Percentiles rank a stretch among this genome's conserved stretches.
Conservation (phyloP, 306 rosid species). For the Malus asiatica region DNA sequence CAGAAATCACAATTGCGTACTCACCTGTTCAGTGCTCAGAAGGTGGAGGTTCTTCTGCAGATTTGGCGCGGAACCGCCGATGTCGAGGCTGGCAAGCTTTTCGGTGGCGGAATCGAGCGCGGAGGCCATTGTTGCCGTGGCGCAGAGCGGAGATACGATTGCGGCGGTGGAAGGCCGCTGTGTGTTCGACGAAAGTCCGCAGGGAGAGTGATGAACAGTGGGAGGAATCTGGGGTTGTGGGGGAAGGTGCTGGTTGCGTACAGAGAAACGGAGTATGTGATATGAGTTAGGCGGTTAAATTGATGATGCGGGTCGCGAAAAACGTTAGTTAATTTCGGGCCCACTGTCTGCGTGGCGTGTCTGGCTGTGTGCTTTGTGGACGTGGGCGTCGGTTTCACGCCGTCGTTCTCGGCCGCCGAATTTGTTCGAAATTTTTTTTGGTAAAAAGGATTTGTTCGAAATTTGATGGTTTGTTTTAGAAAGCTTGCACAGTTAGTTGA, state of each 20-base stretch:
- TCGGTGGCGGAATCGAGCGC: constrained; percentile 18
- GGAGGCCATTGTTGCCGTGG: constrained; percentile 41
- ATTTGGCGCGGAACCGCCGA: constrained; percentile 37
- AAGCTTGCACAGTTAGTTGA: too few relatives aligned
- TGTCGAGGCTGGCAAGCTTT: constrained; percentile 27
- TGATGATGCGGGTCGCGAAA: background rate
- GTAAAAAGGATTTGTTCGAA: background rate
- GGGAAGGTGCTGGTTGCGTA: background rate
- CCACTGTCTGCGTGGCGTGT: background rate
- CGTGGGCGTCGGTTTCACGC: background rate
- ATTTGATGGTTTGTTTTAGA: background rate
- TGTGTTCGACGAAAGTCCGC: background rate
- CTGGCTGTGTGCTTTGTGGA: background rate
- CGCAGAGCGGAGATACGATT: too few relatives aligned
- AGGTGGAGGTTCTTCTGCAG: constrained; percentile 44
- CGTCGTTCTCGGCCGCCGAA: background rate
- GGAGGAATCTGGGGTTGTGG: background rate
- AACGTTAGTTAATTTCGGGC: constrained; percentile 1
- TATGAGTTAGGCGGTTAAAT: background rate
- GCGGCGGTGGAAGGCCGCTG: background rate
- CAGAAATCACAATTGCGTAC: background rate
- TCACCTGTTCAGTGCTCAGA: constrained; percentile 58
- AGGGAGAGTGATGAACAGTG: background rate
- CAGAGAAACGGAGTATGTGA: background rate
- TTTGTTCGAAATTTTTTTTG: background rate